phyloP scores from a whole-genome alignment of 805 yeast species.

The Pichia eremophila region DNA sequence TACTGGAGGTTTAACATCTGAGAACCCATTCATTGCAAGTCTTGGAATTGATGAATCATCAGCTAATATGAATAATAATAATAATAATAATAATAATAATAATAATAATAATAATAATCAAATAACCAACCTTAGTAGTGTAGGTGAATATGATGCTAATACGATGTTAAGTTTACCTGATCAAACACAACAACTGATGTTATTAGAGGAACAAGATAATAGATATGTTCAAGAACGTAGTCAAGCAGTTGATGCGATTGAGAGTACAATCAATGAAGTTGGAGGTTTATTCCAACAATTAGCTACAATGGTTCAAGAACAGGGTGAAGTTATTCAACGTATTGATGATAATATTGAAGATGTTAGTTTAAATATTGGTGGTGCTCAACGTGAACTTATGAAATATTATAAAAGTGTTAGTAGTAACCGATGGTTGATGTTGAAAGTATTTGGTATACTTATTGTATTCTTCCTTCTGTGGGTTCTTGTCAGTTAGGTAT shows the following conservation, averaged over 20 bases:
- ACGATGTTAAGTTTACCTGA: constrained; percentile 67
- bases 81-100: no score
- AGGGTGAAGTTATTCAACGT: constrained; percentile 91
- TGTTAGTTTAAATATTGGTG: constrained; percentile 76
- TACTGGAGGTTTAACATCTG: constrained; percentile 13
- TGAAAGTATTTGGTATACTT: constrained; percentile 80
- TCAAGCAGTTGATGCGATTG: constrained; percentile 91
- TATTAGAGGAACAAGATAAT: constrained; percentile 77
- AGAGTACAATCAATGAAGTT: constrained; percentile 93
- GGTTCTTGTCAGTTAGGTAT: constrained; percentile 53
- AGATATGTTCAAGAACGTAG: constrained; percentile 75
- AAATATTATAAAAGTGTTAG: constrained; percentile 84
- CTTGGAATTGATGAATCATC: constrained; percentile 6
- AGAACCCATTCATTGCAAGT: constrained; percentile 29
- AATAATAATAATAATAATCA: background rate
- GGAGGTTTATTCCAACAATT: constrained; percentile 90
- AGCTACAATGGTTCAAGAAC: constrained; percentile 96
- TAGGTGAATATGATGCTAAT: constrained; percentile 13
- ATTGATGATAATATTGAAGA: constrained; percentile 94
- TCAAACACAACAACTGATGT: constrained; percentile 72
- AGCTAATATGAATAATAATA: background rate
- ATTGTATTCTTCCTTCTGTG: constrained; percentile 67
- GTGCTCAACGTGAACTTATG: constrained; percentile 89
- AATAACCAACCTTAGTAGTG: constrained; percentile 23
- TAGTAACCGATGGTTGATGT: constrained; percentile 85